A percentile compares a stretch with the other conserved stretches of the same genome.
Conservation (phyloP, 2,329 filamentous ascomycete genomes). For the Aspergillus jensenii region DNA sequence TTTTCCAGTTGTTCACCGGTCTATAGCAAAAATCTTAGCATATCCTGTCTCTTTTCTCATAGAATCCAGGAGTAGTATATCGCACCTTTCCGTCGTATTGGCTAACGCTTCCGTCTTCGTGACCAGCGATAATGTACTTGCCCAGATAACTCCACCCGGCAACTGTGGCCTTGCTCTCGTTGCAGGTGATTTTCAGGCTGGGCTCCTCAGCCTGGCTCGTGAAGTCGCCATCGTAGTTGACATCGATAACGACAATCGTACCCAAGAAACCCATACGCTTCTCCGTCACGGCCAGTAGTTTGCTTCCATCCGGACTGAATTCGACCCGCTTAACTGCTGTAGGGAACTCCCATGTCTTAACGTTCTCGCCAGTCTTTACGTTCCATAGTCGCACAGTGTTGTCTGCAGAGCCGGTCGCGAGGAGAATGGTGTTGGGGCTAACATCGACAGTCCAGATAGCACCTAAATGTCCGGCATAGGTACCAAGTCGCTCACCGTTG, state of each 20-base stretch:
- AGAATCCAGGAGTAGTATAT: background rate
- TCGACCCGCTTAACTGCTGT: slow-evolving; percentile 97
- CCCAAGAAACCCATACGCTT: slow-evolving; percentile 97
- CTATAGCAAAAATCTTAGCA: slow-evolving; percentile 36
- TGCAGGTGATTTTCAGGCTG: slow-evolving; percentile 82
- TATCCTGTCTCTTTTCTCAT: background rate
- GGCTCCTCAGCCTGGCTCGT: slow-evolving; percentile 84
- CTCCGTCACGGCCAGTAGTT: slow-evolving; percentile 91
- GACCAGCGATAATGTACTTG: slow-evolving; percentile 96
- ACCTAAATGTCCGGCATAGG: slow-evolving; percentile 95
- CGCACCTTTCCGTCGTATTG: slow-evolving; percentile 84
- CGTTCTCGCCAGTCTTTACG: slow-evolving; percentile 82
- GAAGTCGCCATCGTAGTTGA: slow-evolving; percentile 73
- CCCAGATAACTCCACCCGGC: slow-evolving; percentile 93
- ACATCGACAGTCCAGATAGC: slow-evolving; percentile 99
- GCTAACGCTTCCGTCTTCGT: slow-evolving; percentile 92
- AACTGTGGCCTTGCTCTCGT: slow-evolving; percentile 95
- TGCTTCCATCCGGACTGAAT: slow-evolving; percentile 90
- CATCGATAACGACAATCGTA: slow-evolving; percentile 89
- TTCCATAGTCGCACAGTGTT: slow-evolving; percentile 99
- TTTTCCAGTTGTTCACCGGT: slow-evolving; percentile 80
- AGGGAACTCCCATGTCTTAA: slow-evolving; percentile 97
- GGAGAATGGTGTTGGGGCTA: slow-evolving; percentile 84
- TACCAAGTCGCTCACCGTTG: slow-evolving; percentile 96
- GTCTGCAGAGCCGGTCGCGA: slow-evolving; percentile 94